A percentile compares a stretch with the other conserved stretches of the same genome.
Conservation (phyloP, 139 green algal genomes). For the Picochlorum sp. region DNA sequence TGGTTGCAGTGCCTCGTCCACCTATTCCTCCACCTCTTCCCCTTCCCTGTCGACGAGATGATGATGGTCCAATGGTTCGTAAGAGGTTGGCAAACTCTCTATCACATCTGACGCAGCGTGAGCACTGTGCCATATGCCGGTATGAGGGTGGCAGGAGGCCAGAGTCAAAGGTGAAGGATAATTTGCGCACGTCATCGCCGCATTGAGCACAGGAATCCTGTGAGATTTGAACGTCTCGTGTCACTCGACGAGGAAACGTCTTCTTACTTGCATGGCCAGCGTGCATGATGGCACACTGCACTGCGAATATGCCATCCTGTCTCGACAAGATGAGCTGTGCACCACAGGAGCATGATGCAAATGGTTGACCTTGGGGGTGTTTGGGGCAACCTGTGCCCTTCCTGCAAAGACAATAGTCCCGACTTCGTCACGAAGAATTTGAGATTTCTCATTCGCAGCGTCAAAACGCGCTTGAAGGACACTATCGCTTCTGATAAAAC, state of each 20-base stretch:
- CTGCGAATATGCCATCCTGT: background rate
- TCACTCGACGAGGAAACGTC: background rate
- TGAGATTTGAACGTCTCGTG: background rate
- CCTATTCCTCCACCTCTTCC: background rate
- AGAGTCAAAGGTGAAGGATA: slow-evolving; percentile 16
- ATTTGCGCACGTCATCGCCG: background rate
- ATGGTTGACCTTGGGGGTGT: background rate
- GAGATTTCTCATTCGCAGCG: slow-evolving; percentile 23
- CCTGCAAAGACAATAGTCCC: slow-evolving; percentile 12
- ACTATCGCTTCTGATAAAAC: slow-evolving; percentile 58
- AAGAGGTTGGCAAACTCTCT: slow-evolving; percentile 19
- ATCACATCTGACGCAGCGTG: slow-evolving; percentile 22
- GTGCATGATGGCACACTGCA: background rate
- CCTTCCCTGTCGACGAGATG: background rate
- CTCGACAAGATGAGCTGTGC: slow-evolving; percentile 1
- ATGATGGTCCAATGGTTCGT: slow-evolving; percentile 16
- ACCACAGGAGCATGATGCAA: background rate
- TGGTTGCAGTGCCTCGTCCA: background rate
- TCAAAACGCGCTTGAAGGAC: slow-evolving; percentile 48
- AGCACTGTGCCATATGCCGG: slow-evolving; percentile 8
- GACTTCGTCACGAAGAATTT: slow-evolving; percentile 19
- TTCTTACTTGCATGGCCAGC: background rate
- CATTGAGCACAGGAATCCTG: background rate
- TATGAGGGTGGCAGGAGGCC: slow-evolving; percentile 21
- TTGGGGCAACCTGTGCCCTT: background rate